Base-by-base conservation (phyloP, 1,139 yeast species). In the Arxiozyma heterogenica region DNA sequence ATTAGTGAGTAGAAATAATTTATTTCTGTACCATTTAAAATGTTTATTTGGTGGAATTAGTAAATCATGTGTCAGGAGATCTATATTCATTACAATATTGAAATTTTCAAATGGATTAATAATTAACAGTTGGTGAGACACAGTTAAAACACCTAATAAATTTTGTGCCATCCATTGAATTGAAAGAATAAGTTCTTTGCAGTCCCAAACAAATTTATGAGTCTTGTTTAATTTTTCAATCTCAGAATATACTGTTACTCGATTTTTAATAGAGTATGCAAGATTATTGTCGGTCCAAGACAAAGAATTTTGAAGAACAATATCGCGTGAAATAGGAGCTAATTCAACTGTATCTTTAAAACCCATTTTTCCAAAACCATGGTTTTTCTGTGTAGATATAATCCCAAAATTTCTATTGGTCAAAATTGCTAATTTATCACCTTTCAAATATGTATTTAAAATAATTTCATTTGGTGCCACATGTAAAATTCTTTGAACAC, bases 131-230 rank as follows among this genome's bases (percentile, higher is more conserved):
- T 76, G 70, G 53, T 78, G 80, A 0, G 83, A 76, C 17, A 69
- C 64, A 0, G 84, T 79, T 17, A 82, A 71, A 1, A 78, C 70
- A n/a, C 77, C 72, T 1, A 87, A 45, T 1, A 83, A 67, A 57
- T 76, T 73, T 0, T 77, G 61, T 38, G 77, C 75, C 20, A 85
- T 65, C 95, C 95, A 89, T 50, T 81, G 78, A 15, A 84, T 59
- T 1, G 79, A 70, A 0, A 77, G 75, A 17, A 87, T 76, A 73
- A 48, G 73, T 72, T 54, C 59, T 18, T 34, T 45, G 27, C 38
- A 52, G 5, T 27, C 38, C 53, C 53, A 53, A 12, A 44, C 17
- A 6, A 44, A 41, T 42, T 46, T 46, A 8, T 25, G 23, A 18
- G 41, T 41, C 23, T n/a, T 25, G 39, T 27, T 49, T 22, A 39